phyloP scores from a whole-genome alignment of 106 monocot genomes.

The Dendrobium chrysotoxum region DNA sequence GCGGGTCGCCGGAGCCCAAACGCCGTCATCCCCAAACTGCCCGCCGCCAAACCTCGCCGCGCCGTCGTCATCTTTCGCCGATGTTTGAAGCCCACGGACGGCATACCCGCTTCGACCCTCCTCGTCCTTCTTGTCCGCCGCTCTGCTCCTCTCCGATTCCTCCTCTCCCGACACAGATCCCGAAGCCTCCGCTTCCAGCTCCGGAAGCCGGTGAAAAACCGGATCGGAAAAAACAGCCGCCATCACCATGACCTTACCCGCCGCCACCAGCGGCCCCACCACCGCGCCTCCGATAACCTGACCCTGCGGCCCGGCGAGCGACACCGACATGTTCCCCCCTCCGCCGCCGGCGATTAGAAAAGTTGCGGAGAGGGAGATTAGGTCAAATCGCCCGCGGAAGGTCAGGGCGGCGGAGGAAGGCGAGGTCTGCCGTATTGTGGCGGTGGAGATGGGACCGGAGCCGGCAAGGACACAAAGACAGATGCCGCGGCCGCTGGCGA shows the following conservation, averaged over 20 bases:
- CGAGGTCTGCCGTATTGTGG: conserved; percentile 41
- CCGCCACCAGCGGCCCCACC: conserved; percentile 48
- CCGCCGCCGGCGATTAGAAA: conserved; percentile 26
- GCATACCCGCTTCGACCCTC: background rate
- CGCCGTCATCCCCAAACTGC: background rate
- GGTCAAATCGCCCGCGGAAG: conserved; percentile 47
- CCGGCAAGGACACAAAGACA: conserved; percentile 56
- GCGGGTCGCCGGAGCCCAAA: background rate
- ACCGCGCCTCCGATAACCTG: conserved; percentile 47
- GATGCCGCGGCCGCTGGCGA: conserved; percentile 30
- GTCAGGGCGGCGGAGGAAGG: conserved; percentile 5
- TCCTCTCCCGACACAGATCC: conserved; percentile 25
- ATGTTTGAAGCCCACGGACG: background rate
- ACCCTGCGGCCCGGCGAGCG: conserved; percentile 64
- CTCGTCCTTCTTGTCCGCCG: background rate
- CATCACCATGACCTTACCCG: conserved; percentile 46
- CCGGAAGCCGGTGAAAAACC: conserved; percentile 47
- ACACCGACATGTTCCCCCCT: conserved; percentile 30
- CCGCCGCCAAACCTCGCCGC: background rate
- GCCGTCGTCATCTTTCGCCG: background rate
- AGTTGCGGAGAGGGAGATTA: conserved; percentile 55
- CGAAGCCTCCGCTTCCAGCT: conserved; percentile 49
- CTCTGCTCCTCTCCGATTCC: conserved; percentile 25
- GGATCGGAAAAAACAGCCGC: conserved; percentile 47
- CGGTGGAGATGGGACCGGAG: conserved; percentile 49